These are phyloP conservation scores for Ecytonucleospora hepatopenaei DNA, from an alignment of 371 early-diverging fungal genomes.

Conservation along the genomic window DNA sequence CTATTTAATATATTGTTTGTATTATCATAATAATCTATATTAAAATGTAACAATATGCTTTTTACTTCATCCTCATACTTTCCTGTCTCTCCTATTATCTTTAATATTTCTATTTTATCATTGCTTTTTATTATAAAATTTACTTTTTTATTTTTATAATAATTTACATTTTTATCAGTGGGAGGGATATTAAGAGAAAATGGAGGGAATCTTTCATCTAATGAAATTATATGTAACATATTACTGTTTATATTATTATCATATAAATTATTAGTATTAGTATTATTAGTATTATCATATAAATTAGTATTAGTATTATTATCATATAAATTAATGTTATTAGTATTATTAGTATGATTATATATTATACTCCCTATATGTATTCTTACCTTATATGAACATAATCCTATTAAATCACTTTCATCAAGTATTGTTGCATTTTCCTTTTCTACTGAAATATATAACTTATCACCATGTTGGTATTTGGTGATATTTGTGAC, in stretches of 20 bases:
- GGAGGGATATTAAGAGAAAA: too few species aligned
- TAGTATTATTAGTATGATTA: too few species aligned
- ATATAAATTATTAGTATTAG: too few species aligned
- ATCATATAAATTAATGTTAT: too few species aligned
- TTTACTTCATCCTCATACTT: conserved; percentile 16
- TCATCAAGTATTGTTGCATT: conserved; percentile 41
- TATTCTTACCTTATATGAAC: conserved; percentile 10
- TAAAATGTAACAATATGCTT: conserved; percentile 2
- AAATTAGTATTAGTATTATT: too few species aligned
- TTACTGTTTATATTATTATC: conserved; percentile 17
- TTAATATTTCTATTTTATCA: not conserved
- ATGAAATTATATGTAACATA: conserved; percentile 29
- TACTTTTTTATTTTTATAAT: conserved; percentile 7
- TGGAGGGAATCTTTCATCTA: conserved; percentile 37
- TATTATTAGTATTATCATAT: too few species aligned
- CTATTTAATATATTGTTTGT: too few species aligned
- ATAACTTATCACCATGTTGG: conserved; percentile 46
- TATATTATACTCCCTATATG: conserved; percentile 1
- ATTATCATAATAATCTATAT: conserved; percentile 8
- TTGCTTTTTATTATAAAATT: not conserved
- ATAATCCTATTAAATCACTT: conserved; percentile 12
- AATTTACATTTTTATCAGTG: too few species aligned
- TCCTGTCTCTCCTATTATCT: conserved; percentile 6
- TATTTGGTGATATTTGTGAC: conserved; percentile 41
- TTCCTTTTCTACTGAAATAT: conserved; percentile 26